phyloP scores from a whole-genome alignment of 768 basidiomycete species.

The Lentinula sp. region DNA sequence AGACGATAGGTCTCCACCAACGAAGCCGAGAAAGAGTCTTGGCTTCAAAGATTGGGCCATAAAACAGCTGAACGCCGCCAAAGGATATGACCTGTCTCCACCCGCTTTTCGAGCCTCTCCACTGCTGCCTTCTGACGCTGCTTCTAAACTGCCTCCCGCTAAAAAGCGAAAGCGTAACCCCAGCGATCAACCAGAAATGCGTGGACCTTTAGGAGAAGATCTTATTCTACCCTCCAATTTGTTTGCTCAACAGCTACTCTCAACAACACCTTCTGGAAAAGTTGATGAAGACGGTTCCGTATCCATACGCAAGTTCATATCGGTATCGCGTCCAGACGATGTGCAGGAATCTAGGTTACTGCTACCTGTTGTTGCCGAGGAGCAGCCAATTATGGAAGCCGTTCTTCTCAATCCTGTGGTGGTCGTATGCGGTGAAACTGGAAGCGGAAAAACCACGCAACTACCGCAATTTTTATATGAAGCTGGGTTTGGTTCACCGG shows the following conservation, averaged over 20 bases:
- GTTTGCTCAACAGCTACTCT: conserved; percentile 46
- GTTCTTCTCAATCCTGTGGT: conserved; percentile 83
- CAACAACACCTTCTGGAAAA: not conserved
- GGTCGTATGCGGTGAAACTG: conserved; percentile 87
- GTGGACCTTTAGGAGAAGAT: conserved; percentile 79
- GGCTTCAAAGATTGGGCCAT: conserved; percentile 91
- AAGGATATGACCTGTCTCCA: conserved; percentile 24
- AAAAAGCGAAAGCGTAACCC: conserved; percentile 45
- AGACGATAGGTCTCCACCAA: conserved; percentile 5
- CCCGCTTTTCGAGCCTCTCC: conserved; percentile 8
- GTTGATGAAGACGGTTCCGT: conserved; percentile 10
- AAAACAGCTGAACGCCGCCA: conserved; percentile 58
- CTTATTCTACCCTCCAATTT: conserved; percentile 61
- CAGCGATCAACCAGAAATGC: conserved; percentile 34
- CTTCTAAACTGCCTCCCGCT: conserved; percentile 15
- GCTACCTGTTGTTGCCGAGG: conserved; percentile 88
- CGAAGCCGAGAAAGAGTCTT: conserved; percentile 29
- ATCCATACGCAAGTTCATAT: conserved; percentile 35
- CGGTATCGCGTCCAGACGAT: conserved; percentile 58
- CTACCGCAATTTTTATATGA: conserved; percentile 98
- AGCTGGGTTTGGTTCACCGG: conserved; percentile 84
- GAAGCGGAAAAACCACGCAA: conserved; percentile 97
- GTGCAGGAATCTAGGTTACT: conserved; percentile 73
- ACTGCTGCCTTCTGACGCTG: conserved; percentile 7
- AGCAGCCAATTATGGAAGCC: conserved; percentile 91